Base-by-base conservation (phyloP, 2,329 filamentous ascomycete genomes). In the Verticillium isaacii region DNA sequence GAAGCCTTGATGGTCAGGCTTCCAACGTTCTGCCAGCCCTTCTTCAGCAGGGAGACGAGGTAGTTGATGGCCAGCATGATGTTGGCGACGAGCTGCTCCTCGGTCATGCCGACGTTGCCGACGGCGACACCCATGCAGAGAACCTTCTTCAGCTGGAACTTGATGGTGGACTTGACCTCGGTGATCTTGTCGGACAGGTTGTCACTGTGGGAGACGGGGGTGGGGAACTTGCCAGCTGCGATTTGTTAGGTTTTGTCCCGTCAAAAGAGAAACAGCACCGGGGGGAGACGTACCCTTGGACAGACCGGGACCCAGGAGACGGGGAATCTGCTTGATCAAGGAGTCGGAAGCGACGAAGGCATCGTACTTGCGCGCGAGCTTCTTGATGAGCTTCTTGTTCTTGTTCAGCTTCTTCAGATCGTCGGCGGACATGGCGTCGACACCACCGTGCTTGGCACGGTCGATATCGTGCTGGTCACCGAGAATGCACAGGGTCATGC, bases 301-400 rank as follows among this genome's bases (percentile, higher is more conserved):
- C 68, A 97, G 91, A 93, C 93, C 93, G 73, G 93, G 95, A 81
- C 95, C 95, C 79, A 99, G 85, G 80, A 99, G 93, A 97, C 95
- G 95, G 74, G 95, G 95, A 75, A 99, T 98, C 87, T 97, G 93
- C 90, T 97, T 97, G 90, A 99, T 97, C 77, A 99, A 85, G 76
- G 90, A 85, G 78, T 99, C 95, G 78, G 94, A 98, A 79, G 95
- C 91, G 78, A 99, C 83, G 85, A 99, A 99, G 73, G 95, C 95
- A 82, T 99, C 95, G 89, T 99, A 98, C 88, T 99, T 99, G 89
- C 93, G 93, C 68, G 95, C 95, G 71, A 99, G 91, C 91, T 99
- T 99, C 93, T 99, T 99, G 90, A 99, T 97, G 77, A 98, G 90
- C 91, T 99, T 99, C 92, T 99, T 98, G 92, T 99, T 99, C 92